phyloP scores from a whole-genome alignment of 345 rosid genomes.

The Corymbia maculata region DNA sequence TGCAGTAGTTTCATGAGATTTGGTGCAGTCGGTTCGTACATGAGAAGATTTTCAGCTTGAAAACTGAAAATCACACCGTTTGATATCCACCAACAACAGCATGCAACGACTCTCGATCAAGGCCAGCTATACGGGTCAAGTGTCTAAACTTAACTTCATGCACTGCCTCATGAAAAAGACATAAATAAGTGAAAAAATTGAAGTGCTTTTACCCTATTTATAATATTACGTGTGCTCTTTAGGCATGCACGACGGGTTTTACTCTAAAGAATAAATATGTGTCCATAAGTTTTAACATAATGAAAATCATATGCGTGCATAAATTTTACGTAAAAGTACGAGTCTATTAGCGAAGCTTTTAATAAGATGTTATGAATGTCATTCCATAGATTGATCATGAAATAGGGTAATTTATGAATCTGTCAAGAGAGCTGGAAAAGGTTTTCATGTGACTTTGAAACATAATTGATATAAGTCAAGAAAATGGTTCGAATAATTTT shows the following conservation, averaged over 20 bases:
- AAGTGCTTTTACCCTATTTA: no score
- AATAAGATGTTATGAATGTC: background rate
- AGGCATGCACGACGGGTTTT: no score
- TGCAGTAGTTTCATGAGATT: background rate
- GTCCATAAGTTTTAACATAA: no score
- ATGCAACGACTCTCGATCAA: fast-evolving
- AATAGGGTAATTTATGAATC: background rate
- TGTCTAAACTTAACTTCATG: background rate
- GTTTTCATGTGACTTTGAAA: background rate
- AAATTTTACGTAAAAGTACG: background rate
- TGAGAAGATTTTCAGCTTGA: fast-evolving
- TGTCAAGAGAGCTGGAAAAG: background rate
- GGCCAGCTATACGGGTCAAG: background rate
- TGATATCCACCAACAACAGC: background rate
- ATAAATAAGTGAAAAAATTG: no score
- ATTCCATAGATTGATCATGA: background rate
- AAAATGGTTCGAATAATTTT: background rate
- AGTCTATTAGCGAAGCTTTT: background rate
- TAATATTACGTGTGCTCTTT: no score
- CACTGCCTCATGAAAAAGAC: no score
- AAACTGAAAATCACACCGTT: background rate
- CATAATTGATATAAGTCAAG: background rate
- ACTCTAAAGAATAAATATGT: no score
- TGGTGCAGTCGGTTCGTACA: background rate
- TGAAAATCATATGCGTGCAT: background rate